Evolutionary conservation across 1,284 basidiomycete species (phyloP).

Genomic region (Leccinum griseonigrum): DNA sequence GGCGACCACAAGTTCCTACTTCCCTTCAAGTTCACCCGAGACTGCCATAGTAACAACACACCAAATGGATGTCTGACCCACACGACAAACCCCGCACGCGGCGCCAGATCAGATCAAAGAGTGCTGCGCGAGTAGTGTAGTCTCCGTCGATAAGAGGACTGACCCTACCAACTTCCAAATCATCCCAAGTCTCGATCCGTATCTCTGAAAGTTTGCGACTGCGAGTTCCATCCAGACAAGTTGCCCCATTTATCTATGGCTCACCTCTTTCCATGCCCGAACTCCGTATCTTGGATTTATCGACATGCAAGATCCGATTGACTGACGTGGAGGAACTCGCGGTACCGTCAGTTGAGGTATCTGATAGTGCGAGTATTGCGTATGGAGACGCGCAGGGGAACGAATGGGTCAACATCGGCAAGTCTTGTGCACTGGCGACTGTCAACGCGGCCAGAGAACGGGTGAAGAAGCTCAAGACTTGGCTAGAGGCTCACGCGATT

Average conservation of each 20-base stretch:
- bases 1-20: too few species aligned
- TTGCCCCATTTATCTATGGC: constrained; percentile 42
- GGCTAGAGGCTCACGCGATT: constrained; percentile 39
- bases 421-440: constrained; percentile 52
- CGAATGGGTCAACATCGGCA: constrained; percentile 58
- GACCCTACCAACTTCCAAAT: too few species aligned
- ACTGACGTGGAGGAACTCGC: constrained; percentile 51
- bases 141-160: too few species aligned
- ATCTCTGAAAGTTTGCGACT: constrained; percentile 49
- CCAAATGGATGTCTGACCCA: too few species aligned
- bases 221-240: constrained; percentile 57
- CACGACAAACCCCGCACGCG: too few species aligned
- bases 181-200: too few species aligned
- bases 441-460: constrained; percentile 51
- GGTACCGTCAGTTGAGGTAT: constrained; percentile 44
- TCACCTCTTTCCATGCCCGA: constrained; percentile 36
- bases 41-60: too few species aligned
- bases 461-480: constrained; percentile 55
- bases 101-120: too few species aligned
- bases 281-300: constrained; percentile 56
- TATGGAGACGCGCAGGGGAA: constrained; percentile 37
- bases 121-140: too few species aligned
- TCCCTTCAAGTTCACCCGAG: too few species aligned
- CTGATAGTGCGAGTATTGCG: constrained; percentile 50
- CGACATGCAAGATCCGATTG: constrained; percentile 50